Conservation (phyloP, 257 asterid species). For the Solanum pennellii region DNA sequence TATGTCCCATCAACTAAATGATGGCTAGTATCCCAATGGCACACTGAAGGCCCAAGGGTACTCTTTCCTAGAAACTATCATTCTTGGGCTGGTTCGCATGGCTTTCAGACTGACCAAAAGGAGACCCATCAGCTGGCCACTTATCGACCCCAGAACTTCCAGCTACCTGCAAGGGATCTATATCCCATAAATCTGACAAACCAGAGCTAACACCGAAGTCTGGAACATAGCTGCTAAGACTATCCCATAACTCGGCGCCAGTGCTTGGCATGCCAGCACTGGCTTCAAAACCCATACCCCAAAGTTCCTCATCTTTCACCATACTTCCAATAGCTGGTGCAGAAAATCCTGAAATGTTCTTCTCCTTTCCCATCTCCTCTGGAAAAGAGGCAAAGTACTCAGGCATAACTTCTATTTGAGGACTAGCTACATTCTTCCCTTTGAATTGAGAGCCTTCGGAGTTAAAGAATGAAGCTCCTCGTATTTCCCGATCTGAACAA, state of each 20-base stretch:
- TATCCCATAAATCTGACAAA: conserved; percentile 43
- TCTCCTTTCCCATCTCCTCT: conserved; percentile 26
- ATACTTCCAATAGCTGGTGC: conserved; percentile 21
- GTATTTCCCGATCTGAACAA: conserved; percentile 12
- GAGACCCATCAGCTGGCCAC: conserved; percentile 32
- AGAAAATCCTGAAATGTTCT: conserved; percentile 6
- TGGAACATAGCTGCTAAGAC: conserved; percentile 18
- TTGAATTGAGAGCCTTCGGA: conserved; percentile 4
- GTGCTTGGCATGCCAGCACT: conserved; percentile 28
- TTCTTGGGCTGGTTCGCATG: conserved; percentile 14
- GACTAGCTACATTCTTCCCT: conserved; percentile 26
- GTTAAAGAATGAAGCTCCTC: conserved; percentile 2
- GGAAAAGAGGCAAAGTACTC: conserved; percentile 32
- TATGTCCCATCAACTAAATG: conserved; percentile 5
- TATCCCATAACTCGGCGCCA: conserved; percentile 30
- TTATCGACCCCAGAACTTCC: conserved; percentile 35
- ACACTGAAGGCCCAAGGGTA: conserved; percentile 2
- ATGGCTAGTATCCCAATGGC: conserved; percentile 13
- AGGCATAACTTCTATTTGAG: conserved; percentile 9
- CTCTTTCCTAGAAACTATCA: conserved; percentile 19
- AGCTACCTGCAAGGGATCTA: conserved; percentile 28
- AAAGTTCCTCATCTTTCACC: conserved; percentile 23
- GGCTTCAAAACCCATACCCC: conserved; percentile 35
- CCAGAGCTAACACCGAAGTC: conserved; percentile 25
- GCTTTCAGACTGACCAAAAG: conserved; percentile 11